phyloP scores from a whole-genome alignment of 345 rosid species.

The Durio zibethinus region DNA sequence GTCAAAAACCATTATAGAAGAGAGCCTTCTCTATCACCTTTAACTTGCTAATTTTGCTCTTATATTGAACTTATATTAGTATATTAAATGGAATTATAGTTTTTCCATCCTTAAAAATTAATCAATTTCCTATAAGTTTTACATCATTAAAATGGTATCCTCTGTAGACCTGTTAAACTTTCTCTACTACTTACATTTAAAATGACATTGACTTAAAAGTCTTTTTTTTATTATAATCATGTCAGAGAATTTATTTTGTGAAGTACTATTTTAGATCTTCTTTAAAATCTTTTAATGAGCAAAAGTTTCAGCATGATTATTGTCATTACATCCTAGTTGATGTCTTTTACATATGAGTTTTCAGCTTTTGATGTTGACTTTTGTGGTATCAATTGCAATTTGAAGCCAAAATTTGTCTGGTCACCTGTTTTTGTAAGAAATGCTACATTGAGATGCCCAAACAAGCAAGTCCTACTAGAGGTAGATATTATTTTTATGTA shows the following conservation, averaged over 20 bases:
- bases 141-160: neutral
- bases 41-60: neutral
- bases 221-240: too few relatives aligned
- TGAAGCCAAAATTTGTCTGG: constrained; percentile 69
- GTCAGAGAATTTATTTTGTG: too few relatives aligned
- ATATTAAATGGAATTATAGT: too few relatives aligned
- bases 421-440: constrained; percentile 82
- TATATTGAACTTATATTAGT: neutral
- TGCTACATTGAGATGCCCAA: constrained; percentile 83
- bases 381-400: constrained; percentile 48
- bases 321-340: neutral
- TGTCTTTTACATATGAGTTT: neutral
- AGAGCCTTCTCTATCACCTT: neutral
- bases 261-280: too few relatives aligned
- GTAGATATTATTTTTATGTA: constrained; percentile 35
- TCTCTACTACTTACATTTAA: neutral
- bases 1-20: neutral
- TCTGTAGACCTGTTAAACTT: neutral
- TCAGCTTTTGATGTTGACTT: constrained; percentile 26
- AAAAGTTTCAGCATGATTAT: neutral
- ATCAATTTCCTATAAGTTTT: neutral
- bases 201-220: neutral
- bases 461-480: constrained; percentile 58
- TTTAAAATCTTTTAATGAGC: neutral
- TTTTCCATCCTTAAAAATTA: neutral